These are phyloP conservation scores for Agaricus bisporus DNA, from an alignment of 768 basidiomycete species.

Conservation along the genomic window DNA sequence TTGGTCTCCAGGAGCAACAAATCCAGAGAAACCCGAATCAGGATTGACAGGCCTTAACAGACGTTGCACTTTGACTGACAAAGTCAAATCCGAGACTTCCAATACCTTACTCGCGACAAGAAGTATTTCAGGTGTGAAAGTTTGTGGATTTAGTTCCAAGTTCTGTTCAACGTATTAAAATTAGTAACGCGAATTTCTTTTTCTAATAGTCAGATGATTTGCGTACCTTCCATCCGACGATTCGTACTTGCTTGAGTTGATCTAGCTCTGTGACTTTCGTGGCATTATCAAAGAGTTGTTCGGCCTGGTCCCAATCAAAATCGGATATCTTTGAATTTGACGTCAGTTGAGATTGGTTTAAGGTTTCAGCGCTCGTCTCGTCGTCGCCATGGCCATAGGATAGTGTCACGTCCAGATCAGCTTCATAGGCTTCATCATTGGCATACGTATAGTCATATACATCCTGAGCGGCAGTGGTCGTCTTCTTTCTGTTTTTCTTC, in stretches of 20 bases:
- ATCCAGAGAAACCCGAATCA: slow-evolving; percentile 1
- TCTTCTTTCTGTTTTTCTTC: slow-evolving; percentile 26
- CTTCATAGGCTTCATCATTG: slow-evolving; percentile 11
- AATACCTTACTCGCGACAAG: slow-evolving; percentile 39
- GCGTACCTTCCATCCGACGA: slow-evolving; percentile 48
- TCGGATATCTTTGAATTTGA: slow-evolving; percentile 1
- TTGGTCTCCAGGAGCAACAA: slow-evolving; percentile 14
- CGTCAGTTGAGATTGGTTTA: background rate
- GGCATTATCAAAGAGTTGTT: slow-evolving; percentile 25
- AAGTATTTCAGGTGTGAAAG: slow-evolving; percentile 54
- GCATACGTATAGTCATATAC: slow-evolving; percentile 5
- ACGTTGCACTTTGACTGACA: slow-evolving; percentile 13
- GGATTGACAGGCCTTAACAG: slow-evolving; percentile 12
- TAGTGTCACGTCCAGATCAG: slow-evolving; percentile 14
- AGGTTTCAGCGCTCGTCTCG: slow-evolving; percentile 9
- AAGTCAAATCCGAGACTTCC: slow-evolving; percentile 9
- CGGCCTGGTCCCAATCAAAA: slow-evolving; percentile 33
- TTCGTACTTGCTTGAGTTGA: slow-evolving; percentile 22
- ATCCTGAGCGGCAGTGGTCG: background rate
- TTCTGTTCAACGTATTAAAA: slow-evolving; percentile 29
- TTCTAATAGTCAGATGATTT: background rate
- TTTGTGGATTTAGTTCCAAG: slow-evolving; percentile 52
- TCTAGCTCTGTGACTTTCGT: slow-evolving; percentile 17
- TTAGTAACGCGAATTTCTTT: background rate
- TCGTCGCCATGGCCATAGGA: slow-evolving; percentile 14